Conservation (phyloP, 148 eudicot species). For the Arctostaphylos glauca region DNA sequence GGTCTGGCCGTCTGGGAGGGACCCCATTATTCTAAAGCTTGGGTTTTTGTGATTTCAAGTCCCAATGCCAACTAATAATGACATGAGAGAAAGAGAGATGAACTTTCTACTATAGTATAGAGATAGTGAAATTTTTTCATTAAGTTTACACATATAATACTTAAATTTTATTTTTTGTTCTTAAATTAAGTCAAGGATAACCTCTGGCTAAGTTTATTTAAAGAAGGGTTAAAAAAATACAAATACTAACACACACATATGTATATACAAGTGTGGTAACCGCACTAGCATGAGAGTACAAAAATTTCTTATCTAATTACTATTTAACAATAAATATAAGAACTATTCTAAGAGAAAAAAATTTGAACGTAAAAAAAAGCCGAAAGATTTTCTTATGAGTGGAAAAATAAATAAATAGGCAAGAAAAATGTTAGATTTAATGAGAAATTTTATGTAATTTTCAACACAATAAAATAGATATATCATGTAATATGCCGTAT, state of each 20-base stretch:
- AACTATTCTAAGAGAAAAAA: no score
- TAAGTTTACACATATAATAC: neutral
- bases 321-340: no score
- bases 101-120: constrained; percentile 15
- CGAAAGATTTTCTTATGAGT: no score
- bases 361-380: no score
- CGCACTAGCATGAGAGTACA: no score
- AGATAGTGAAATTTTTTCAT: neutral
- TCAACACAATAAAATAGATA: no score
- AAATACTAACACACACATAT: neutral
- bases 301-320: no score
- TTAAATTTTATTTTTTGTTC: neutral
- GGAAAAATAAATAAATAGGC: no score
- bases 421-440: no score
- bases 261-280: no score
- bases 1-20: constrained; percentile 2
- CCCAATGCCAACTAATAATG: constrained; percentile 53
- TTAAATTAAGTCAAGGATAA: neutral
- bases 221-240: neutral
- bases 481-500: no score
- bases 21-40: constrained; percentile 33
- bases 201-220: neutral
- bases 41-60: constrained; percentile 40
- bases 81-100: constrained; percentile 30
- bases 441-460: no score